Evolutionary conservation across 768 basidiomycete species (phyloP), one percentile per base, ranked within the genome.

Genomic region (Mycena metata): DNA sequence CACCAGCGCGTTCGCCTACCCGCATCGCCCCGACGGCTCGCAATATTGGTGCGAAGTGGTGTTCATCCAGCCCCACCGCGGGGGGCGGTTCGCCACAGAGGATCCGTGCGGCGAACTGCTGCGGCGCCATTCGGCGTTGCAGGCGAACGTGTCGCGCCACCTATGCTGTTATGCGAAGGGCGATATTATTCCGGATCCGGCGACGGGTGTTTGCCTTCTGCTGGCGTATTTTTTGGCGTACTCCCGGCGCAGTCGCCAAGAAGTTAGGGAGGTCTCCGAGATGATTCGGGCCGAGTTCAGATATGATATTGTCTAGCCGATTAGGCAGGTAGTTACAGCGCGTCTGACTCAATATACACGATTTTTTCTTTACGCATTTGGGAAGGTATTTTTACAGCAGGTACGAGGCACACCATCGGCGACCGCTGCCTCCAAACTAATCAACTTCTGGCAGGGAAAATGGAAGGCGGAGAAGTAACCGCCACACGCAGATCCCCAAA

Each of bases 41-140:
- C 67, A 68, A 43, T 68, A 68, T 35, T 63, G 55, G 55, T 68
- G 67, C 46, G 67, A 68, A 41, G 60, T 68, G 5, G 67, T 68
- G 6, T 68, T 68, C 56, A 68, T 68, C 19, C 67, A 68, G 49
- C 67, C 67, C 7, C 54, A 43, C 6, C 60, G 61, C 23, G 67
- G 67, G 3, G 67, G 67, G 17, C 49, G 30, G 42, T 58, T 63
- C 60, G 24, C 39, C 23, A 51, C 60, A 3, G 47, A 30, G 17
- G 67, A 68, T 39, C 60, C 67, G 1, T 68, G 67, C 49, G 61
- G 56, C 21, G 61, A 58, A 19, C 39, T 68, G 47, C 21, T 68
- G 16, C 36, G 23, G 11, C 39, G 67, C 23, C 56, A 58, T n/a
- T 56, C 67, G 4, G 23, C 8, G 30, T 23, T 68, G 23, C 12